Base-by-base conservation (phyloP, 352 stramenopile species). In the Globisporangium barbulae region DNA sequence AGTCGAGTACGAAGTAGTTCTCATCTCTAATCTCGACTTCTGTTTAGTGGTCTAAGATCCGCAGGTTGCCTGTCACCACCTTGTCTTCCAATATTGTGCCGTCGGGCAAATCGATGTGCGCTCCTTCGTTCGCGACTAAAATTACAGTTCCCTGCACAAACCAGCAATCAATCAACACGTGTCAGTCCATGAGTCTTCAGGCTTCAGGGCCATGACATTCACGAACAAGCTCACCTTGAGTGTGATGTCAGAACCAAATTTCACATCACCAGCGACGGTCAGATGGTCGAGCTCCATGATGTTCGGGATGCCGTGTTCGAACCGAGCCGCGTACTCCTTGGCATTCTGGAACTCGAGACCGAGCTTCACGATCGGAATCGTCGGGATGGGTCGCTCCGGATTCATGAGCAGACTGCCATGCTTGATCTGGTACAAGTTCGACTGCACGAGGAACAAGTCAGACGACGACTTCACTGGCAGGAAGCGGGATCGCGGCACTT, bases 381-480 rank as follows among this genome's bases (percentile, higher is more conserved):
- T 93, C 62, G 83, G 65, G 41, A 91, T 85, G 3, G 83, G 81
- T 7, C 91, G 85, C 59, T 75, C 79, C 25, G 85, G 79, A 61
- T 94, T 97, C 76, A 97, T 94, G 30, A 96, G 70, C 44, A 98
- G 68, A 70, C 82, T 92, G 44, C 93, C 93, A 67, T 98, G 93
- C 67, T 96, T 96, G 67, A 97, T 92, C 63, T 93, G 90, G 73
- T 97, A 98, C 63, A 98, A 66, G 72, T 97, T 97, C 21, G 83
- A 96, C 76, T 98, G 93, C 39, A 98, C 89, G 1, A 97, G 76
- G 52, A 99, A 91, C 19, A 99, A 83, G 70, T 99, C 98, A 48
- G 95, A 98, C 57, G 97, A 99, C 63, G 98, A 99, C 78, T 99
- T 99, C 22, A 99, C 98, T 0, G 98, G 98, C 47, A 98, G 78